phyloP scores from a whole-genome alignment of 352 stramenopile species.

The Detonula confervacea region DNA sequence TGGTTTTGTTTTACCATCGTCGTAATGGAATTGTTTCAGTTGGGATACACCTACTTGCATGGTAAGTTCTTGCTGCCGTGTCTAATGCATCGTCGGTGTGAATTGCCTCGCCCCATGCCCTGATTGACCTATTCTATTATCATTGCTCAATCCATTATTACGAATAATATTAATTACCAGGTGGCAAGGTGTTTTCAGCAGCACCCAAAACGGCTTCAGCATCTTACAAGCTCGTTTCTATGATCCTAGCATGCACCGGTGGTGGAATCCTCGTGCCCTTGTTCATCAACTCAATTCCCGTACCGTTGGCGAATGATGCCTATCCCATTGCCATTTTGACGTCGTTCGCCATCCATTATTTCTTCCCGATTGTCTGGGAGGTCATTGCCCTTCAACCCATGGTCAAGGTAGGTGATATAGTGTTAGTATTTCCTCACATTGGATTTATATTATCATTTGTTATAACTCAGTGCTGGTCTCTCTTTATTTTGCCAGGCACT shows the following conservation, averaged over 20 bases:
- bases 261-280: conserved; percentile 82
- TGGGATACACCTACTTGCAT: conserved; percentile 74
- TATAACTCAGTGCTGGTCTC: neutral
- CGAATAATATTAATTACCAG: too few relatives aligned
- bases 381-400: conserved; percentile 63
- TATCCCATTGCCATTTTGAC: conserved; percentile 76
- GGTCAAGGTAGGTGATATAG: conserved; percentile 57
- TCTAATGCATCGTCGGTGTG: too few relatives aligned
- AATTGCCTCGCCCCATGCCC: too few relatives aligned
- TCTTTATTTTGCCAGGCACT: conserved; percentile 23
- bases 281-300: conserved; percentile 76
- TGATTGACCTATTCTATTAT: too few relatives aligned
- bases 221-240: conserved; percentile 75
- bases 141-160: too few relatives aligned
- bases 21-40: too few relatives aligned
- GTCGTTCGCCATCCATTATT: conserved; percentile 71
- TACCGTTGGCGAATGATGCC: conserved; percentile 75
- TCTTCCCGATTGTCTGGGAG: conserved; percentile 77
- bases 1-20: too few relatives aligned
- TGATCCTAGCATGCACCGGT: conserved; percentile 77
- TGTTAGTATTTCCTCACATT: conserved; percentile 15
- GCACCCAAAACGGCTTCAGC: conserved; percentile 40
- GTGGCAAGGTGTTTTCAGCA: conserved; percentile 73
- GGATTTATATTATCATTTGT: neutral
- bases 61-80: too few relatives aligned